A percentile compares a stretch with the other conserved stretches of the same genome.
phyloP scores from a whole-genome alignment of 768 basidiomycete genomes.

The Crucibulum laeve region DNA sequence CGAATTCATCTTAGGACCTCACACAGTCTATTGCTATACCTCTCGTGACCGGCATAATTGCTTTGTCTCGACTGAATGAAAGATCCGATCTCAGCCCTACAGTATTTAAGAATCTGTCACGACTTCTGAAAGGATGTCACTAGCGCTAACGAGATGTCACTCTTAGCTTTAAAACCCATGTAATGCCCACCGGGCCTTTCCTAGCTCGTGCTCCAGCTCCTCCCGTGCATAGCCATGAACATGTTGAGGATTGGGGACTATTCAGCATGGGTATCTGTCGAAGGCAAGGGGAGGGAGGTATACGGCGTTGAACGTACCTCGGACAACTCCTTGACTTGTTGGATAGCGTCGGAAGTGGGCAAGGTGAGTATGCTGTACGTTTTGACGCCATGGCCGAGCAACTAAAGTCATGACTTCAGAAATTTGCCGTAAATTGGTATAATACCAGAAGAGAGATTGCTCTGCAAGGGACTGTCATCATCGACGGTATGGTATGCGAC shows the following conservation, averaged over 20 bases:
- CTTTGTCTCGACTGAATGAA: too few species aligned
- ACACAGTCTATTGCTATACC: too few species aligned
- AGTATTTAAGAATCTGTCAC: too few species aligned
- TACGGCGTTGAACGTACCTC: constrained; percentile 5
- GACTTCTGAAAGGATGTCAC: too few species aligned
- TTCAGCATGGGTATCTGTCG: constrained; percentile 12
- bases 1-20: too few species aligned
- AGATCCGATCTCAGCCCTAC: too few species aligned
- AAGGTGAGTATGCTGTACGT: constrained; percentile 10
- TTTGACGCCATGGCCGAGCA: neutral
- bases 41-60: too few species aligned
- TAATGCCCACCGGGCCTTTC: too few species aligned
- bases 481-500: constrained; percentile 20
- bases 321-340: constrained; percentile 15
- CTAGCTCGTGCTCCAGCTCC: too few species aligned
- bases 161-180: too few species aligned
- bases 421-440: constrained; percentile 22
- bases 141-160: too few species aligned
- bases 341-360: constrained; percentile 17
- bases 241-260: constrained; percentile 10
- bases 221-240: constrained; percentile 2
- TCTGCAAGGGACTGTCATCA: constrained; percentile 16
- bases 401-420: constrained; percentile 8
- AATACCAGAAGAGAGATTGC: constrained; percentile 14
- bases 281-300: constrained; percentile 6